Percentiles rank a stretch among this genome's conserved stretches.
Conservation (phyloP, 345 rosid genomes). For the Syzygium aromaticum region DNA sequence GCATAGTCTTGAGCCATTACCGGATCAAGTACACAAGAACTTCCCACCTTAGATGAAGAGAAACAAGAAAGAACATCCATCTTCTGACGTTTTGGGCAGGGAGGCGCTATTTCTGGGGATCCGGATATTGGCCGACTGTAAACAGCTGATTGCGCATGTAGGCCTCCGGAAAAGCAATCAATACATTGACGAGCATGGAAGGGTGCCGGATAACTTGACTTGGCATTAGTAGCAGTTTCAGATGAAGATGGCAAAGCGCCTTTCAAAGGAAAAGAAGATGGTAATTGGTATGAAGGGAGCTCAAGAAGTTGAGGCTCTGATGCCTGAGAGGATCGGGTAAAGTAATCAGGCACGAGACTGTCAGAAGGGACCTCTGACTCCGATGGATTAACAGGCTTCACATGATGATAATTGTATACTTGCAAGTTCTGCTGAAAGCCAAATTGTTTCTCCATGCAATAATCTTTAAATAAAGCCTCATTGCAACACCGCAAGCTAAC, state of each 20-base stretch:
- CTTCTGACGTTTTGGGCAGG: constrained; percentile 7
- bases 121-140: background rate
- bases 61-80: constrained; percentile 1
- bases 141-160: background rate
- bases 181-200: background rate
- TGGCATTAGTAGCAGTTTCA: background rate
- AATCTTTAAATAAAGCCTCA: constrained; percentile 8
- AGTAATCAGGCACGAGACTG: background rate
- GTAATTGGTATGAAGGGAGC: constrained; percentile 9
- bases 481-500: background rate
- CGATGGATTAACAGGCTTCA: background rate
- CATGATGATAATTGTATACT: background rate
- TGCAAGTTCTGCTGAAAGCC: background rate
- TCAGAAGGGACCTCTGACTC: background rate
- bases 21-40: constrained; percentile 6
- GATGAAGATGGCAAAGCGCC: background rate
- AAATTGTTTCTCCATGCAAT: background rate
- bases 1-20: constrained; percentile 5
- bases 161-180: background rate
- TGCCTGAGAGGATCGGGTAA: background rate
- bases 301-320: background rate
- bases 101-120: background rate
- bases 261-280: background rate
- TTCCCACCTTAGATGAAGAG: constrained; percentile 4
- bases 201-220: background rate